Evolutionary conservation across 129 eudicot species (phyloP).

Genomic region (Escallonia herrerae): DNA sequence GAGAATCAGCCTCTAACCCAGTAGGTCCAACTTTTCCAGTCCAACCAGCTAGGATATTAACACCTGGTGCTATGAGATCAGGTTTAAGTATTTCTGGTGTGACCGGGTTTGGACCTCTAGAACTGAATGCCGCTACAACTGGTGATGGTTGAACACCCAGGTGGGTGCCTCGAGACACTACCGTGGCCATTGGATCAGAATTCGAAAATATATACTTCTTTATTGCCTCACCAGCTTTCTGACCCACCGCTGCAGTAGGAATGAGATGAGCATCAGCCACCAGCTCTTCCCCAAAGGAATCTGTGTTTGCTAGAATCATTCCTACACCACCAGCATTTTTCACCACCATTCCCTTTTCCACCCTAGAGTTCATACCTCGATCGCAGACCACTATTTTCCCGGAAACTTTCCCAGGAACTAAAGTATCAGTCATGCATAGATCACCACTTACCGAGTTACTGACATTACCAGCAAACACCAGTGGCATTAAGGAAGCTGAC

Average conservation of each 20-base stretch:
- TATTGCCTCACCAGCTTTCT: slow-evolving; percentile 43
- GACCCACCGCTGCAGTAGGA: slow-evolving; percentile 56
- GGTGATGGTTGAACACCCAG: slow-evolving; percentile 75
- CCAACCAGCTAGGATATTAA: slow-evolving; percentile 81
- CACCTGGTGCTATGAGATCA: slow-evolving; percentile 84
- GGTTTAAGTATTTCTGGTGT: slow-evolving; percentile 79
- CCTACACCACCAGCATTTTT: slow-evolving; percentile 75
- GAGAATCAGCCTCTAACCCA: slow-evolving; percentile 42
- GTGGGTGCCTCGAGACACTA: slow-evolving; percentile 45
- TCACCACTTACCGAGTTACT: slow-evolving; percentile 33
- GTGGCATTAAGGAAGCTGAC: slow-evolving; percentile 22
- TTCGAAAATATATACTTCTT: slow-evolving; percentile 44
- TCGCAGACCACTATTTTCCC: slow-evolving; percentile 86
- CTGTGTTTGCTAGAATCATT: slow-evolving; percentile 68
- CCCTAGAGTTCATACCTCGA: slow-evolving; percentile 52
- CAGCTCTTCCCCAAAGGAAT: slow-evolving; percentile 55
- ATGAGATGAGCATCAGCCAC: slow-evolving; percentile 74
- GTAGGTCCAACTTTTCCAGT: slow-evolving; percentile 64
- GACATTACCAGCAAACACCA: slow-evolving; percentile 49
- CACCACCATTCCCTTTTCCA: slow-evolving; percentile 57
- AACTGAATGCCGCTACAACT: slow-evolving; percentile 78
- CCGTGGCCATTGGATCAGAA: slow-evolving; percentile 42
- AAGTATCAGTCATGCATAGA: slow-evolving; percentile 46
- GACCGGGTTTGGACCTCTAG: slow-evolving; percentile 80
- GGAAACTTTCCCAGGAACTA: slow-evolving; percentile 33